Evolutionary conservation across 108 stramenopile genomes (phyloP), one percentile per base, ranked within the genome.

Genomic region (Nitzschia sp.): DNA sequence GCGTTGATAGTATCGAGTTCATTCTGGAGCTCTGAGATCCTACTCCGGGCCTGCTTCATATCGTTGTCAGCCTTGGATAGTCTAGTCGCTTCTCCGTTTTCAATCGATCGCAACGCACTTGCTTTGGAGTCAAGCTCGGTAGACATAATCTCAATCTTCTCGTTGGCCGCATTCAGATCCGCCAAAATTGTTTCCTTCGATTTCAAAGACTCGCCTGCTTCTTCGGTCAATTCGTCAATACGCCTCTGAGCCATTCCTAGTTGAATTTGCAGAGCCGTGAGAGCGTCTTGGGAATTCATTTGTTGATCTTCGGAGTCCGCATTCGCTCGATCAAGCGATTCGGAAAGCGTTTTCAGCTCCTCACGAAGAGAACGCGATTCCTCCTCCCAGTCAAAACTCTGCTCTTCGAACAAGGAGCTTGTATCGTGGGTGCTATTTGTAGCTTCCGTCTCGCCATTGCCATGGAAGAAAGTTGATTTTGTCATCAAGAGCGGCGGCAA

Each of bases 361-460:
- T 8, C 21, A 6, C 27, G 23, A 9, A 56, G 31, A 3, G 5
- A 4, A 29, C 55, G 31, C 6, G 29, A 22, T 31, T 56, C 55
- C 4, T 56, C 55, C 30, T 56, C 55, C 55, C 55, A 56, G 31
- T 56, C 30, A 32, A 29, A 30, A 56, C 55, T 56, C 17, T 56
- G 30, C 17, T 56, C n/a, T 21, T 56, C 55, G 21, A 8, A 50
- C 19, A 50, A 16, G 5, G 48, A 50, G 5, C 9, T 4, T 13
- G 6, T 6, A 11, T 41, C 38, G n/a, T n/a, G n/a, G 13, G 38
- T 41, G 13, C 9, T 9, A 8, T 50, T n/a, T 4, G 13, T 50
- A 21, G 8, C 48, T 4, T 11, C 48, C 4, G 21, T n/a, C 19
- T 22, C 48, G 48, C 16, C 48, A n/a, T 50, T n/a, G 19, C 48